These are phyloP conservation scores for Crucihimalaya himalaica DNA, from an alignment of 345 rosid species.

Conservation along the genomic window DNA sequence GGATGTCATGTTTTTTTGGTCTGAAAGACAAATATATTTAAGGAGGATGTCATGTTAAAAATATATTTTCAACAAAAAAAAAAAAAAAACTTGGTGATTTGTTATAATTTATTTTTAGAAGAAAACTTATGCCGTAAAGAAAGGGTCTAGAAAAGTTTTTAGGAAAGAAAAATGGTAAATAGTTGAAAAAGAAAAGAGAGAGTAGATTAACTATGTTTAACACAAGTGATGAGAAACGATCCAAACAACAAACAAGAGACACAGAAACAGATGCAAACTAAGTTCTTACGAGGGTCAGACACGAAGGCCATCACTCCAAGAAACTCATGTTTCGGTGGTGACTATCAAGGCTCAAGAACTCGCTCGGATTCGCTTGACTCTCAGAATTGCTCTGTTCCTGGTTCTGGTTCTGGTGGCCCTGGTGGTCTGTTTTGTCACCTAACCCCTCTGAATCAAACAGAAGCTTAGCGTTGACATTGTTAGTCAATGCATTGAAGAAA, in stretches of 20 bases:
- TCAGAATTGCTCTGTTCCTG: constrained; percentile 53
- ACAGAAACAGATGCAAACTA: constrained; percentile 6
- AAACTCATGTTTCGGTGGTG: constrained; percentile 46
- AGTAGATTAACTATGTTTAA: constrained; percentile 27
- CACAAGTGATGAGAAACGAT: constrained; percentile 21
- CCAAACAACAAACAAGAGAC: constrained; percentile 13
- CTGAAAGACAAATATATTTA: too few species aligned
- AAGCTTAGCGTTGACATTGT: constrained; percentile 72
- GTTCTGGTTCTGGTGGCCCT: constrained; percentile 41
- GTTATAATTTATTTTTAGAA: background rate
- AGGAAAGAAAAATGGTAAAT: background rate
- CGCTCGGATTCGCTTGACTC: constrained; percentile 53
- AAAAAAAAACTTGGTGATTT: background rate
- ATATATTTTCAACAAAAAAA: background rate
- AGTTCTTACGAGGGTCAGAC: constrained; percentile 14
- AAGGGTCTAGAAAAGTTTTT: background rate
- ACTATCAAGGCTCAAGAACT: constrained; percentile 81
- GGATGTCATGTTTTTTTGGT: background rate
- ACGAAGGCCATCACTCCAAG: constrained; percentile 35
- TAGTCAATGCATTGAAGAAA: constrained; percentile 82
- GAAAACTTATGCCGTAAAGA: background rate
- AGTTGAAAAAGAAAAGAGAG: background rate
- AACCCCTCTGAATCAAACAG: constrained; percentile 65
- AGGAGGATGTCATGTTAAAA: background rate
- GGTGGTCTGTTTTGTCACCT: constrained; percentile 47